Conservation (phyloP, 2,329 filamentous ascomycete genomes). For the Colletotrichum agaves region DNA sequence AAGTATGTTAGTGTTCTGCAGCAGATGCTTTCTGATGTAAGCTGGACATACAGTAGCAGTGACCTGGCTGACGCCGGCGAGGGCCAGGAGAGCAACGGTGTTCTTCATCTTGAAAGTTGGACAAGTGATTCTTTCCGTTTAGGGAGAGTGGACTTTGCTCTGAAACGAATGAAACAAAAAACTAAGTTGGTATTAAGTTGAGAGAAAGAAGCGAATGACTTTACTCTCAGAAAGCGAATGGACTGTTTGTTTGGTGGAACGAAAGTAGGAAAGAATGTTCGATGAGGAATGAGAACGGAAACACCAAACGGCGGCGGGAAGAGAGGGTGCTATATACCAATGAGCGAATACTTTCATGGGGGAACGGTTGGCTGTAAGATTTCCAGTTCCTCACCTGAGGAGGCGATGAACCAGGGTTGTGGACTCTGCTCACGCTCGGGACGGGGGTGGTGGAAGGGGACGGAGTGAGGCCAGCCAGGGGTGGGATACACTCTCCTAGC, state of each 20-base stretch:
- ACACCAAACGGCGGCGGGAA: constrained; percentile 29
- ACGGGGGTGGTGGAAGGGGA: constrained; percentile 14
- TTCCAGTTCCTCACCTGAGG: constrained; percentile 27
- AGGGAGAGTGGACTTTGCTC: constrained; percentile 29
- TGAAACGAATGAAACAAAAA: constrained; percentile 28
- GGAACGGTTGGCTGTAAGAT: constrained; percentile 30
- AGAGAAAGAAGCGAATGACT: constrained; percentile 67
- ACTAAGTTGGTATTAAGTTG: constrained; percentile 37
- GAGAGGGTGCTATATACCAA: constrained; percentile 38
- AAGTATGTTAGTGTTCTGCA: constrained; percentile 29
- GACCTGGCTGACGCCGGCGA: constrained; percentile 62
- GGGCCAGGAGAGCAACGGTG: constrained; percentile 58
- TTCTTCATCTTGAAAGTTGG: constrained; percentile 60
- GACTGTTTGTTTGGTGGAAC: constrained; percentile 44
- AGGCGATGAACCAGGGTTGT: constrained; percentile 11
- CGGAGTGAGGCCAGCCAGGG: constrained; percentile 20
- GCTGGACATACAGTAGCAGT: constrained; percentile 56
- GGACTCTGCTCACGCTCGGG: background rate
- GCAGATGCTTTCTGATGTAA: constrained; percentile 9
- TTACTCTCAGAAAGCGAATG: constrained; percentile 54
- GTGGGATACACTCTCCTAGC: background rate
- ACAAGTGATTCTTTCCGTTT: constrained; percentile 22
- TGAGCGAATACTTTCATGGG: constrained; percentile 20
- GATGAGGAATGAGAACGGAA: constrained; percentile 38
- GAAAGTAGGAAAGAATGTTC: constrained; percentile 42